phyloP scores from a whole-genome alignment of 1,139 yeast genomes.

The Hanseniaspora sp. region DNA sequence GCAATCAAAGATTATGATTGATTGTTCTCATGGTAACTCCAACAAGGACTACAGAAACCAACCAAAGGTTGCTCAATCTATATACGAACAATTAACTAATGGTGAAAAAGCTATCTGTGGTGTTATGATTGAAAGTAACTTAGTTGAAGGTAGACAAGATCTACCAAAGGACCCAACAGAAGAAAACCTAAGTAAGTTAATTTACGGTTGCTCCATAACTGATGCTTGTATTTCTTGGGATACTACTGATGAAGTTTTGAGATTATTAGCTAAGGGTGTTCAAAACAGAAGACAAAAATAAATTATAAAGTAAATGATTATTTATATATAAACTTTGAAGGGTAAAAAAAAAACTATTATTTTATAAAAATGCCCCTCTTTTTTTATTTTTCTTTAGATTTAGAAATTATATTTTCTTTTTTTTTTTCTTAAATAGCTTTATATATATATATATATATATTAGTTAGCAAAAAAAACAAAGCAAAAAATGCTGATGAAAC shows the following conservation, averaged over 20 bases:
- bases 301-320: background rate
- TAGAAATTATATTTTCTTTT: too few species aligned
- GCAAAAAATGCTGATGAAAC: too few species aligned
- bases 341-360: too few species aligned
- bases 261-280: constrained; percentile 65
- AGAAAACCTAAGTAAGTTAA: constrained; percentile 62
- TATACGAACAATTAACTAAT: constrained; percentile 65
- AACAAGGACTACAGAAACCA: constrained; percentile 82
- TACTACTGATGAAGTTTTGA: constrained; percentile 62
- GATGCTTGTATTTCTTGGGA: constrained; percentile 95
- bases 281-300: constrained; percentile 50
- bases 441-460: too few species aligned
- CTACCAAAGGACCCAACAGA: constrained; percentile 47
- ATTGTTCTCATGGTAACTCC: constrained; percentile 95
- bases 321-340: too few species aligned
- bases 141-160: constrained; percentile 86
- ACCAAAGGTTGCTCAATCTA: constrained; percentile 74
- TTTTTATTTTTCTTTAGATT: too few species aligned
- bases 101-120: constrained; percentile 81
- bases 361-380: too few species aligned
- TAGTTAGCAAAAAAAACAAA: too few species aligned
- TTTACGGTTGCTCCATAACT: constrained; percentile 89
- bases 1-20: constrained; percentile 79
- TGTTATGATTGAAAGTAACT: constrained; percentile 89
- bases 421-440: too few species aligned